A percentile compares a stretch with the other conserved stretches of the same genome.
Conservation (phyloP, 1,284 basidiomycete species). For the Irpex rosettiformis region DNA sequence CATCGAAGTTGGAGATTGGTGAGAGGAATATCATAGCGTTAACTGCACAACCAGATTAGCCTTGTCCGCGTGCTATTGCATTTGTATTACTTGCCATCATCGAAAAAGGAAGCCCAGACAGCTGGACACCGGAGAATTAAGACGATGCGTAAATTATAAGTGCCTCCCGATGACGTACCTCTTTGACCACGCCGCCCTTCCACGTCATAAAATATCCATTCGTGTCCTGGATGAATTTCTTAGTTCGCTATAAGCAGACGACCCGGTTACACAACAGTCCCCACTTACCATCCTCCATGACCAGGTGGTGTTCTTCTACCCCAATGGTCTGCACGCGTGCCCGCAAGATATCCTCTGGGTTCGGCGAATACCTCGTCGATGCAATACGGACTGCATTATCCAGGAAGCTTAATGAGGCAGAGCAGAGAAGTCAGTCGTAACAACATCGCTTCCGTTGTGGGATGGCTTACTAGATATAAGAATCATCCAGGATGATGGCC, state of each 20-base stretch:
- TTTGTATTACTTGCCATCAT: constrained; percentile 43
- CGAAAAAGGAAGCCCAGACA: constrained; percentile 63
- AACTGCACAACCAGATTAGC: constrained; percentile 30
- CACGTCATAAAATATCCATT: constrained; percentile 63
- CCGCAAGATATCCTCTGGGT: constrained; percentile 59
- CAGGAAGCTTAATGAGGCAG: constrained; percentile 45
- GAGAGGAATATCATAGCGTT: constrained; percentile 63
- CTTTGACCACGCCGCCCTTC: constrained; percentile 54
- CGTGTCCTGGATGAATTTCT: constrained; percentile 35
- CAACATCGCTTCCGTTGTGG: not conserved
- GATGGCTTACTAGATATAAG: constrained; percentile 55
- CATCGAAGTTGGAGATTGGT: constrained; percentile 64
- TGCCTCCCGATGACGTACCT: constrained; percentile 41
- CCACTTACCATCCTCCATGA: constrained; percentile 42
- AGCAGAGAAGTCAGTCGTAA: not conserved
- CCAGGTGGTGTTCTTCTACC: constrained; percentile 57
- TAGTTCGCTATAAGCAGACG: constrained; percentile 7
- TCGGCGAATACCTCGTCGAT: constrained; percentile 47
- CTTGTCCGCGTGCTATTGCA: not conserved
- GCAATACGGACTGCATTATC: constrained; percentile 51
- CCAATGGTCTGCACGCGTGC: constrained; percentile 63
- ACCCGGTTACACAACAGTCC: not conserved
- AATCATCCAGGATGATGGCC: constrained; percentile 47
- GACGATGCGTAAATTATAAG: too few relatives aligned
- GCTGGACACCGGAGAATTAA: constrained; percentile 31